Percentiles rank a stretch among this genome's conserved stretches.
Conservation (phyloP, 2,329 filamentous ascomycete genomes). For the Mycocentrospora acerina region DNA sequence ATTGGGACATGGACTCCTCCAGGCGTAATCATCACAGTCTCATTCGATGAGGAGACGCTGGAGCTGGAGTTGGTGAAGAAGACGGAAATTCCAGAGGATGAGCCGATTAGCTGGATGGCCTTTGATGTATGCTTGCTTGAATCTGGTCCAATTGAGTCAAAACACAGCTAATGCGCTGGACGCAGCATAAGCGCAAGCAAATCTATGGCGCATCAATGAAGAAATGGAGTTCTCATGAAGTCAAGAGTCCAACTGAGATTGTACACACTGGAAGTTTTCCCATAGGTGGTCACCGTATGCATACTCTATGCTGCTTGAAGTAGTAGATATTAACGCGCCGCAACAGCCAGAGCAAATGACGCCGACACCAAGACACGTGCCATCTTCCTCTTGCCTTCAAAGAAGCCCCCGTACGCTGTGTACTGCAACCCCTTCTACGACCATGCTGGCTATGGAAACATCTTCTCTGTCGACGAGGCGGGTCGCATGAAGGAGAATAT, state of each 20-base stretch:
- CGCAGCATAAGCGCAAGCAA: constrained; percentile 75
- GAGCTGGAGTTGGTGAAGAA: constrained; percentile 75
- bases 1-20: constrained; percentile 89
- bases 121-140: constrained; percentile 65
- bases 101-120: constrained; percentile 93
- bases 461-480: constrained; percentile 63
- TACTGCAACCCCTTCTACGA: constrained; percentile 93
- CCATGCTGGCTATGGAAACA: constrained; percentile 77
- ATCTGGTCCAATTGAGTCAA: background rate
- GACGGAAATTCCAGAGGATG: constrained; percentile 76
- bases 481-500: constrained; percentile 65
- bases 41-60: constrained; percentile 80
- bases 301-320: too few relatives aligned
- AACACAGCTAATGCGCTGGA: constrained; percentile 14
- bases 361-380: constrained; percentile 78
- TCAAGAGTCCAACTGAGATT: constrained; percentile 75
- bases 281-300: constrained; percentile 73
- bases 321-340: constrained; percentile 11
- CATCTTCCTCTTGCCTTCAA: constrained; percentile 82
- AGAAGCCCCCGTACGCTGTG: constrained; percentile 75
- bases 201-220: constrained; percentile 92
- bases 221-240: constrained; percentile 82
- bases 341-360: constrained; percentile 65
- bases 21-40: constrained; percentile 85
- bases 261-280: constrained; percentile 70